These are phyloP conservation scores for Cyclocybe aegerita DNA, from an alignment of 768 basidiomycete species.

Conservation along the genomic window DNA sequence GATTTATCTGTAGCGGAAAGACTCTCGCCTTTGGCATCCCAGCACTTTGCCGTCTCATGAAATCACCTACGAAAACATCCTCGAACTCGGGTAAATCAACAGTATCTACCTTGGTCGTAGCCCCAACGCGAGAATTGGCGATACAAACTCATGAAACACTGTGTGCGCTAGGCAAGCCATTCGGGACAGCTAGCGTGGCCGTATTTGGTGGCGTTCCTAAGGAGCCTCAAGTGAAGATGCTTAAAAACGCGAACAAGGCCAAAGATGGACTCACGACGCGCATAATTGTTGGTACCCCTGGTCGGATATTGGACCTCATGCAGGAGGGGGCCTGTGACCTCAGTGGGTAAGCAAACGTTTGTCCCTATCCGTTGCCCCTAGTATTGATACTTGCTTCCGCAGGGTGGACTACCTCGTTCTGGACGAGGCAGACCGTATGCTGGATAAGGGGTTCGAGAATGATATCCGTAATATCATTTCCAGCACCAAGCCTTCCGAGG, in stretches of 20 bases:
- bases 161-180: conserved; percentile 65
- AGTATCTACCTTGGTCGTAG: conserved; percentile 75
- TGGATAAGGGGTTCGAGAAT: conserved; percentile 98
- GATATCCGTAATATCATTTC: conserved; percentile 92
- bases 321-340: conserved; percentile 85
- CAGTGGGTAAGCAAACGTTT: conserved; percentile 50
- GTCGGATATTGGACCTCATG: conserved; percentile 89
- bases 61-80: conserved; percentile 27
- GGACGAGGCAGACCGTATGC: conserved; percentile 98
- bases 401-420: conserved; percentile 91
- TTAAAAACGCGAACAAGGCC: conserved; percentile 53
- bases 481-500: conserved; percentile 60
- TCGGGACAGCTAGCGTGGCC: conserved; percentile 80
- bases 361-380: background rate
- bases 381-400: conserved; percentile 5
- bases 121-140: conserved; percentile 95
- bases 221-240: conserved; percentile 70
- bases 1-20: conserved; percentile 66
- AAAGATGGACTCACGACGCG: conserved; percentile 52
- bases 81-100: conserved; percentile 30
- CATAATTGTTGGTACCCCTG: conserved; percentile 95
- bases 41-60: conserved; percentile 68
- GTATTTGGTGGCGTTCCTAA: conserved; percentile 96
- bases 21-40: conserved; percentile 96
- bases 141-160: conserved; percentile 92